A percentile compares a stretch with the other conserved stretches of the same genome.
Conservation (phyloP, 1,139 yeast species). For the Pichia inconspicua region DNA sequence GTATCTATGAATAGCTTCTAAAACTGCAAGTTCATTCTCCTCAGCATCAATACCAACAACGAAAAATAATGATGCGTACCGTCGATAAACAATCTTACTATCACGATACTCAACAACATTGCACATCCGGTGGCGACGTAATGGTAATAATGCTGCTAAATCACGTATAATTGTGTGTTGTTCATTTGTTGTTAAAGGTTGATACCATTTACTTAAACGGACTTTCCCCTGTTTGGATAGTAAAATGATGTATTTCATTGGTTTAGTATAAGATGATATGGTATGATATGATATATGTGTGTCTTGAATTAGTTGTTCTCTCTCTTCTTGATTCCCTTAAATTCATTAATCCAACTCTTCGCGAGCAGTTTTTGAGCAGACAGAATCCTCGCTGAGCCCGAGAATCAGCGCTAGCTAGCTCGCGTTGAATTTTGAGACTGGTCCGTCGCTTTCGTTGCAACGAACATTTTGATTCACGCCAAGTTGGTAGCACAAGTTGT, state of each 20-base stretch:
- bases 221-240: constrained; percentile 94
- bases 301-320: too few species aligned
- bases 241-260: constrained; percentile 63
- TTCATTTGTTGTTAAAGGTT: constrained; percentile 71
- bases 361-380: too few species aligned
- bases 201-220: constrained; percentile 89
- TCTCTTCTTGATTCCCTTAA: background rate
- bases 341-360: too few species aligned
- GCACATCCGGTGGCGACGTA: constrained; percentile 91
- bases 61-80: constrained; percentile 90
- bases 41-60: constrained; percentile 77
- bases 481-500: background rate
- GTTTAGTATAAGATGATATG: too few species aligned
- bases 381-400: too few species aligned
- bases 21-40: constrained; percentile 79
- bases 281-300: too few species aligned
- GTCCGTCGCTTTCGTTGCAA: too few species aligned
- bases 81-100: constrained; percentile 77
- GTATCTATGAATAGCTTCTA: constrained; percentile 84
- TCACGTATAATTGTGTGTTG: constrained; percentile 79
- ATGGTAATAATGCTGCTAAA: constrained; percentile 73
- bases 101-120: constrained; percentile 89
- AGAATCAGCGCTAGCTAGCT: too few species aligned
- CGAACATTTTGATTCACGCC: background rate
- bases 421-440: too few species aligned